phyloP scores from a whole-genome alignment of 2,329 filamentous ascomycete species.

The Pseudogymnoascus pannorum region DNA sequence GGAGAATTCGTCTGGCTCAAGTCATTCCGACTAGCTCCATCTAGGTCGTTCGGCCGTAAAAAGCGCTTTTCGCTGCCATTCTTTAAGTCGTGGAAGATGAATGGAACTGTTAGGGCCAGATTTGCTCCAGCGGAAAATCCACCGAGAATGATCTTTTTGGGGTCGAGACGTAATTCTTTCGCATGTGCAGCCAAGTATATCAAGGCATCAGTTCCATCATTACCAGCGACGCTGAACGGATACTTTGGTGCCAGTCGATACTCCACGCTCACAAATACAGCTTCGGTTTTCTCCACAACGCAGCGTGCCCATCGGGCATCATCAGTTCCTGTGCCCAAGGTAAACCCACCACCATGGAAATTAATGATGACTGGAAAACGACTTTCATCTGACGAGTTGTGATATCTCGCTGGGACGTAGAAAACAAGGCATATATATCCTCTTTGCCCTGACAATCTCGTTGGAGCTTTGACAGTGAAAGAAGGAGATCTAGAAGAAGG shows the following conservation, averaged over 20 bases:
- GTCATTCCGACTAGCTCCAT: not conserved
- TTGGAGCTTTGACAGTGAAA: conserved; percentile 28
- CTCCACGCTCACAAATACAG: conserved; percentile 55
- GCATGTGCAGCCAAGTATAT: conserved; percentile 53
- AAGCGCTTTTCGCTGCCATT: conserved; percentile 31
- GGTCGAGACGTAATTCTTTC: conserved; percentile 50
- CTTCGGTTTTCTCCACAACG: conserved; percentile 44
- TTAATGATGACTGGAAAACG: conserved; percentile 51
- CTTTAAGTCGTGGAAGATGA: conserved; percentile 38
- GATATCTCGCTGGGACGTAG: conserved; percentile 36
- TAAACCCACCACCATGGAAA: conserved; percentile 62
- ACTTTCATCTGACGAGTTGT: conserved; percentile 21
- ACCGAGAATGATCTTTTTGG: conserved; percentile 47
- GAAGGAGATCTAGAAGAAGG: conserved; percentile 25
- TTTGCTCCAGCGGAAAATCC: conserved; percentile 49
- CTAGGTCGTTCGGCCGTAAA: conserved; percentile 17
- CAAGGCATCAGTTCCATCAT: conserved; percentile 58
- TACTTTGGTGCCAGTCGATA: conserved; percentile 61
- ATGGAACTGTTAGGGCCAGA: conserved; percentile 43
- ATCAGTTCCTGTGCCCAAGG: conserved; percentile 54
- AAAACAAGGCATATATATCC: conserved; percentile 35
- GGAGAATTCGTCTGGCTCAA: not conserved
- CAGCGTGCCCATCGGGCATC: conserved; percentile 54
- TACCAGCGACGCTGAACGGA: conserved; percentile 57
- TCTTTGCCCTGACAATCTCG: conserved; percentile 22